Percentiles rank a stretch among this genome's conserved stretches.
These are phyloP conservation scores for Apiospora rasikravindrae DNA, from an alignment of 2,329 filamentous ascomycete species.

Conservation along the genomic window DNA sequence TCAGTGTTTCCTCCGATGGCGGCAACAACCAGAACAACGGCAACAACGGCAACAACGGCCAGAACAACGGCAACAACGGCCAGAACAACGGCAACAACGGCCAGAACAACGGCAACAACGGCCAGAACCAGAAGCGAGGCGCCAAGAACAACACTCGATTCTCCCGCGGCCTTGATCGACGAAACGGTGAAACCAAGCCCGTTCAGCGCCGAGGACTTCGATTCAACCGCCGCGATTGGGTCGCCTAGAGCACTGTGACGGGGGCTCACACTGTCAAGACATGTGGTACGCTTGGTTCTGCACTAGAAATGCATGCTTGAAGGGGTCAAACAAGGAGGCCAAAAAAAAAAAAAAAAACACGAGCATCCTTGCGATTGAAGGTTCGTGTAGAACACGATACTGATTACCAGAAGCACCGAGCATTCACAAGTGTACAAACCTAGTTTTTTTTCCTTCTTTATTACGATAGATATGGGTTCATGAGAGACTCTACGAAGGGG, in stretches of 20 bases:
- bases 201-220: constrained; percentile 6
- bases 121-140: constrained; percentile 26
- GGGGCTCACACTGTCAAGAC: background rate
- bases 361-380: background rate
- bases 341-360: no score
- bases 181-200: background rate
- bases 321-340: background rate
- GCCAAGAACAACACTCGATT: background rate
- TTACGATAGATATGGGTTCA: background rate
- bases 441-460: background rate
- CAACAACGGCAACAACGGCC: constrained; percentile 28
- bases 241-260: background rate
- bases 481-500: background rate
- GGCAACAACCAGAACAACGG: constrained; percentile 28
- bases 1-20: constrained; percentile 22
- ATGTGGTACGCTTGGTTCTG: background rate
- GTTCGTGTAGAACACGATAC: background rate
- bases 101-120: constrained; percentile 26
- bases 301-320: background rate
- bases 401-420: background rate
- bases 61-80: constrained; percentile 31
- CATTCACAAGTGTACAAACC: background rate
- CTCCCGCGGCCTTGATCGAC: background rate
- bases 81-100: constrained; percentile 23
- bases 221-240: background rate